Evolutionary conservation across 2,329 filamentous ascomycete species (phyloP).

Genomic region (Fonsecaea multimorphosa): DNA sequence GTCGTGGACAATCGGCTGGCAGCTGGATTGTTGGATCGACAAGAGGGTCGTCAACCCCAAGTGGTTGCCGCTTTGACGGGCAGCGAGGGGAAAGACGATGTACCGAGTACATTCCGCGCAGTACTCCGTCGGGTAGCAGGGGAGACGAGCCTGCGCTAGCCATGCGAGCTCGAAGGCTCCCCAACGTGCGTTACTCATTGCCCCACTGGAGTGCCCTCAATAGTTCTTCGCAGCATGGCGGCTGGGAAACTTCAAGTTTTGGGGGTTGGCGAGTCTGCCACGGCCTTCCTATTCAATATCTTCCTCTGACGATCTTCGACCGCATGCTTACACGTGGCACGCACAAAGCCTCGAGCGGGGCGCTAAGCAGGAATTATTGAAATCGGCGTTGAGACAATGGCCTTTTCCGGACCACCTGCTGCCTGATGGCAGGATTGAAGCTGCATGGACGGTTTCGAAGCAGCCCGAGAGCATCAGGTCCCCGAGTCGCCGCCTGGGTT

Average conservation of each 20-base stretch:
- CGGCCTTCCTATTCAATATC: background rate
- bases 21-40: constrained; percentile 1
- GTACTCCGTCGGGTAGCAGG: background rate
- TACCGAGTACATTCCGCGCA: background rate
- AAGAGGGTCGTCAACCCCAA: background rate
- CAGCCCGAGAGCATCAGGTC: constrained; percentile 4
- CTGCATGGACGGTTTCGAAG: constrained; percentile 10
- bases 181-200: background rate
- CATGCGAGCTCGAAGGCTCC: background rate
- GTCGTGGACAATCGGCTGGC: constrained; percentile 8
- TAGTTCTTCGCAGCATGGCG: constrained; percentile 6
- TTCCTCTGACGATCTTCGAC: background rate
- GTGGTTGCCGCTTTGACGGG: background rate
- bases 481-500: constrained; percentile 16
- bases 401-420: constrained; percentile 13
- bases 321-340: background rate
- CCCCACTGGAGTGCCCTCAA: background rate
- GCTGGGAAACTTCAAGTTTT: background rate
- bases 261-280: background rate
- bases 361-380: constrained; percentile 12
- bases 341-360: background rate
- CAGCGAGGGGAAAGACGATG: background rate
- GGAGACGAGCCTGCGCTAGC: background rate
- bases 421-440: constrained; percentile 4
- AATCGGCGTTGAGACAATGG: constrained; percentile 17